Base-by-base conservation (phyloP, 2,329 filamentous ascomycete species). In the Neonectria punicea region DNA sequence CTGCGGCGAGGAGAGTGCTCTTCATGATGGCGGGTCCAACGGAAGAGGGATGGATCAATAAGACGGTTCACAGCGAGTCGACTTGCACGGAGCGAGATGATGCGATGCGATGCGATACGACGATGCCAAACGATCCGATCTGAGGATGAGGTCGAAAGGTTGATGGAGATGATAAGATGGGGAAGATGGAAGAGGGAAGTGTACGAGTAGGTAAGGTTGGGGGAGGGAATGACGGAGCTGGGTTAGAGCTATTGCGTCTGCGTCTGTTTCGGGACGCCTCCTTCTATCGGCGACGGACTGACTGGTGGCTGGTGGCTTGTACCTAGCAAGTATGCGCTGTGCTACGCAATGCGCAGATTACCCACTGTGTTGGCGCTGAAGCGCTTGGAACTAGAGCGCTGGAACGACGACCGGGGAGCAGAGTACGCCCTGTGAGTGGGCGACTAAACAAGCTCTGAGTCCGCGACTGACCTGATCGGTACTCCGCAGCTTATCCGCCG, bases 1-100 rank as follows among this genome's bases (percentile, higher is more conserved):
- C 90, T 83, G 93, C 91, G 80, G 93, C 86, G 78, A 97, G 82
- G 77, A 94, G 85, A 83, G 90, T 85, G 81, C 90, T 90, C 91
- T 97, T 98, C 95, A 98, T 98, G 81, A 73, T 86, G 82, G 44
- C 55, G 30, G 7, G 30, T 63, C 47, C 44, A 59, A 66, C 47
- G 39, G 41, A 30, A 57, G 9, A 46, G 44, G 25, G 47, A 56
- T 25, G 11, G 50, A 53, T 63, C 55, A 53, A 66, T 30, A 41
- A 22, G 22, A 43, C 32, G 53, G 18, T 41, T 36, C 61, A 53
- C 61, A 57, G 49, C 47, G 44, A 57, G 22, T 36, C 39, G 18
- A 32, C 44, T 28, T 53, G 41, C 34, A 30, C 57, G 25, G 25
- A 58, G 46, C 34, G 41, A 49, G 36, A 30, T 11, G 56, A 57